Percentiles rank a stretch among this genome's conserved stretches.
Conservation (phyloP, 1,284 basidiomycete species). For the Ceraceosorus bombacis region DNA sequence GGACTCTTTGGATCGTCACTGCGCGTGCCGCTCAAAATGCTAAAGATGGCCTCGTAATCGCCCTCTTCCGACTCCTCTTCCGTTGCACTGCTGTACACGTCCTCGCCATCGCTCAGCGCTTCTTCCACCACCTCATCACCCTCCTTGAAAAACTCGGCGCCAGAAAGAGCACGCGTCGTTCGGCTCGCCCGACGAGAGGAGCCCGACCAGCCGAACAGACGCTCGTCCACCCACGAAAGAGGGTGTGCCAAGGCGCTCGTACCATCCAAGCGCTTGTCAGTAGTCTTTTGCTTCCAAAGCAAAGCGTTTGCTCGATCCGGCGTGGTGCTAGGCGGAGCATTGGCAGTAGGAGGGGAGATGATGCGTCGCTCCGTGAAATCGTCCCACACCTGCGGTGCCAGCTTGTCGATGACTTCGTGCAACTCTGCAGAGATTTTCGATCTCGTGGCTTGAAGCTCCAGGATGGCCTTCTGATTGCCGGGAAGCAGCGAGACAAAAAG, state of each 20-base stretch:
- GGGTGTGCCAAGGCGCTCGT: constrained; percentile 36
- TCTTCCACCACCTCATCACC: constrained; percentile 18
- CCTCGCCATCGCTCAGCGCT: constrained; percentile 19
- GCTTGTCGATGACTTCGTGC: constrained; percentile 77
- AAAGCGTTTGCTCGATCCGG: constrained; percentile 19
- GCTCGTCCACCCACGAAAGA: constrained; percentile 73
- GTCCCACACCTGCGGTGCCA: constrained; percentile 44
- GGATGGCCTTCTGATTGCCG: constrained; percentile 77
- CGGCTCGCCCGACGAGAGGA: constrained; percentile 8
- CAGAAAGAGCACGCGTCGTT: constrained; percentile 17
- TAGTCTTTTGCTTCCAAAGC: constrained; percentile 29
- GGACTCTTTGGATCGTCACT: constrained; percentile 20
- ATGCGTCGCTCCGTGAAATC: constrained; percentile 44
- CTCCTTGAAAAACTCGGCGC: constrained; percentile 9
- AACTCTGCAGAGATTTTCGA: constrained; percentile 76
- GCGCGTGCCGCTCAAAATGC: constrained; percentile 31
- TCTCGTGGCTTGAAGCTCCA: constrained; percentile 71
- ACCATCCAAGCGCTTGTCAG: neutral
- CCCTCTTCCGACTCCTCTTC: constrained; percentile 38
- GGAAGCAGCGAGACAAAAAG: constrained; percentile 83
- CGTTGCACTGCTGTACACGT: constrained; percentile 16
- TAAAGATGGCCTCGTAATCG: constrained; percentile 43
- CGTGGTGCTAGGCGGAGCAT: constrained; percentile 30
- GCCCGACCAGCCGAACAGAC: constrained; percentile 73
- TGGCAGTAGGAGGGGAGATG: constrained; percentile 20